Percentiles rank a stretch among this genome's conserved stretches.
These are phyloP conservation scores for Aspergillus puulaauensis DNA, from an alignment of 2,329 filamentous ascomycete species.

Conservation along the genomic window DNA sequence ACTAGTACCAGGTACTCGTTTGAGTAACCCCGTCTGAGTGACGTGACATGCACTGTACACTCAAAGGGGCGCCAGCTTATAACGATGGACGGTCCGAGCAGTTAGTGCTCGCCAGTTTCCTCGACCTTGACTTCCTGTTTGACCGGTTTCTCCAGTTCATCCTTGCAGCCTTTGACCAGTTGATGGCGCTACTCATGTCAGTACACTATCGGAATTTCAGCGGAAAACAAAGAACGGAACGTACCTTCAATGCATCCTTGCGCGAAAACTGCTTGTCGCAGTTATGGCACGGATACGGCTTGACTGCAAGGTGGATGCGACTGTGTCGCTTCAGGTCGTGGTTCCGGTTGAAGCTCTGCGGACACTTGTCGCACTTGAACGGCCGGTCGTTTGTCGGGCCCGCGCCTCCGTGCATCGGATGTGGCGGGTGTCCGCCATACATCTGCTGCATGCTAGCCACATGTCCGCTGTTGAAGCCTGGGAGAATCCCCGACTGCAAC, in stretches of 20 bases:
- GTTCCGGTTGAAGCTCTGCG: slow-evolving; percentile 92
- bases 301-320: slow-evolving; percentile 89
- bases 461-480: slow-evolving; percentile 61
- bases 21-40: background rate
- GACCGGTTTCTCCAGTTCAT: slow-evolving; percentile 6
- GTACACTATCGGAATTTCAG: background rate
- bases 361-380: slow-evolving; percentile 91
- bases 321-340: slow-evolving; percentile 96
- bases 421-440: slow-evolving; percentile 56
- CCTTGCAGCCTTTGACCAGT: slow-evolving; percentile 62
- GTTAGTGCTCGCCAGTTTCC: slow-evolving; percentile 10
- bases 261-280: slow-evolving; percentile 97
- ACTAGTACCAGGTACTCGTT: background rate
- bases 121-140: slow-evolving; percentile 21
- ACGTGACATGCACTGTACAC: background rate
- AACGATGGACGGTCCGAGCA: background rate
- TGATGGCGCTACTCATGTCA: slow-evolving; percentile 56
- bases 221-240: background rate
- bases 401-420: slow-evolving; percentile 55
- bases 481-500: slow-evolving; percentile 57
- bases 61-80: background rate
- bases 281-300: slow-evolving; percentile 86
- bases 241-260: slow-evolving; percentile 94
- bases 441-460: slow-evolving; percentile 59
- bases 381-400: slow-evolving; percentile 72